Evolutionary conservation across 176 grass and related monocot species (phyloP).

Genomic region (Calamus simplicifolius): DNA sequence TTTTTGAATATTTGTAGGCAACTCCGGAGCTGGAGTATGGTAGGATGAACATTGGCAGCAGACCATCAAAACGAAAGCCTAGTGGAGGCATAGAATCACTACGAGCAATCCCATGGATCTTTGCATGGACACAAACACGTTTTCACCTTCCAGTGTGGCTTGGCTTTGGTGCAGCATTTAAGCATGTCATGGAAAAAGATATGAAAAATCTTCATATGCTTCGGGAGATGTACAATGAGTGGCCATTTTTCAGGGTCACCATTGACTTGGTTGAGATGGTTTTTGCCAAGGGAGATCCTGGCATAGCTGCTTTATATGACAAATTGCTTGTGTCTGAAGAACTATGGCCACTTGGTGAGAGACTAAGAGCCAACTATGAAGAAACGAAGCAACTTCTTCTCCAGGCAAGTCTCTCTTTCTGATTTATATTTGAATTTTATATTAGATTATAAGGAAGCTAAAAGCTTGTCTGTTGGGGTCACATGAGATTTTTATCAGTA

Average conservation of each 20-base stretch:
- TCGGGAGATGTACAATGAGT: slow-evolving; percentile 36
- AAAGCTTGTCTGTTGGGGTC: no score
- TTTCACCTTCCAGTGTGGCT: slow-evolving; percentile 39
- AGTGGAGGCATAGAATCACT: slow-evolving; percentile 32
- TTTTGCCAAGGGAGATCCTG: no score
- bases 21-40: slow-evolving; percentile 34
- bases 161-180: slow-evolving; percentile 29
- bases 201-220: slow-evolving; percentile 27
- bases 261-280: slow-evolving; percentile 32
- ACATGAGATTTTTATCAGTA: no score
- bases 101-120: slow-evolving; percentile 39
- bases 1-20: slow-evolving; percentile 8
- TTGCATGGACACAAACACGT: slow-evolving; percentile 36
- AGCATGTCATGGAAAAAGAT: slow-evolving; percentile 20
- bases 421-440: no score
- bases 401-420: slow-evolving; percentile 12
- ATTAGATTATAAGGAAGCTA: no score
- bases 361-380: slow-evolving; percentile 22
- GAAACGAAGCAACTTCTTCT: slow-evolving; percentile 32
- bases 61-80: slow-evolving; percentile 32
- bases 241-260: slow-evolving; percentile 36
- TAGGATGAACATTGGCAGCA: slow-evolving; percentile 35
- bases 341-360: slow-evolving; percentile 25
- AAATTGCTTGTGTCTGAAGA: slow-evolving; percentile 20
- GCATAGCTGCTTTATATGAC: no score